Evolutionary conservation across 371 early-diverging fungal genomes (phyloP).

Genomic region (Smittium culicis): DNA sequence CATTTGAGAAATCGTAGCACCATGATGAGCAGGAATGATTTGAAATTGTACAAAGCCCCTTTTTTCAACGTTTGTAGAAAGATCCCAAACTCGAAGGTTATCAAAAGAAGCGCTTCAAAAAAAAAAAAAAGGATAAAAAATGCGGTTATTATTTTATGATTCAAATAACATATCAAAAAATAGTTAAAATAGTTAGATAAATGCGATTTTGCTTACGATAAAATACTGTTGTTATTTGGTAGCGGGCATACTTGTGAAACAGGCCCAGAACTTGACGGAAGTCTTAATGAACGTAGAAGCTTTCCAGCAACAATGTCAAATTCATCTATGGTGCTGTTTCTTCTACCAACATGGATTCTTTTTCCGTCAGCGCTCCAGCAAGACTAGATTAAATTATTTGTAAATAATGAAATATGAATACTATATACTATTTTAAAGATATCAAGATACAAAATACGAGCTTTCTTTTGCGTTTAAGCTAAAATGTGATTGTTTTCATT

Average conservation of each 20-base stretch:
- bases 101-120: slow-evolving; percentile 68
- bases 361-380: slow-evolving; percentile 75
- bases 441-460: not conserved
- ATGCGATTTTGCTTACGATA: slow-evolving; percentile 46
- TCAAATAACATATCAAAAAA: no score
- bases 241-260: slow-evolving; percentile 62
- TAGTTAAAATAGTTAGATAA: not conserved
- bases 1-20: slow-evolving; percentile 66
- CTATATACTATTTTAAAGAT: not conserved
- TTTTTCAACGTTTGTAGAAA: slow-evolving; percentile 23
- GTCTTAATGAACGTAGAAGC: slow-evolving; percentile 49
- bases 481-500: not conserved
- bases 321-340: slow-evolving; percentile 81
- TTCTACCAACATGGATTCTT: slow-evolving; percentile 55
- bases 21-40: slow-evolving; percentile 79
- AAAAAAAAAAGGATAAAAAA: slow-evolving; percentile 1
- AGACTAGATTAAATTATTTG: slow-evolving; percentile 2
- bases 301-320: slow-evolving; percentile 59
- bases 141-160: not conserved
- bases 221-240: slow-evolving; percentile 64
- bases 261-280: slow-evolving; percentile 84
- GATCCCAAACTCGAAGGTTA: slow-evolving; percentile 83
- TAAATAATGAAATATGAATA: not conserved
- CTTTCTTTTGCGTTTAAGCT: not conserved
- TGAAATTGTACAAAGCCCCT: slow-evolving; percentile 63